Conservation (phyloP, 164 flowering plant genomes). For the Tinospora cordifolia region DNA sequence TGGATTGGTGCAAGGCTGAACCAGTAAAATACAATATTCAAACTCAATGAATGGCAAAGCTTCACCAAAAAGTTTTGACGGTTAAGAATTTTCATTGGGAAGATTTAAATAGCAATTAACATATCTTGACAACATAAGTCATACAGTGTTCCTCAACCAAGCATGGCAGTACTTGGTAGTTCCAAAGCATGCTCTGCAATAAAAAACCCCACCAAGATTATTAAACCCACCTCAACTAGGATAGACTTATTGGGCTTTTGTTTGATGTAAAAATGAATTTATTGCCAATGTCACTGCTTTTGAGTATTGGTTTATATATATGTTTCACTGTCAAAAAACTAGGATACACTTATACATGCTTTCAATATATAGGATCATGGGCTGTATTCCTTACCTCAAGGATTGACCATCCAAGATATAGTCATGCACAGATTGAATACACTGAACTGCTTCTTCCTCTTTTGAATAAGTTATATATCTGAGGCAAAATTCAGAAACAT, state of each 20-base stretch:
- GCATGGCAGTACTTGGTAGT: conserved; percentile 99
- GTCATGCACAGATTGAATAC: conserved; percentile 89
- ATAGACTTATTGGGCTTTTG: too few species aligned
- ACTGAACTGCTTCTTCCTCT: conserved; percentile 93
- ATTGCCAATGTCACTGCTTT: too few species aligned
- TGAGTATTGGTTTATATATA: too few species aligned
- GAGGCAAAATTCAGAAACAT: conserved; percentile 2
- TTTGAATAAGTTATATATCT: conserved; percentile 92
- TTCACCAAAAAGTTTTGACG: not conserved
- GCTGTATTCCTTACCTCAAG: conserved; percentile 46
- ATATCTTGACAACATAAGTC: conserved; percentile 3
- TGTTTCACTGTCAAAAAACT: too few species aligned
- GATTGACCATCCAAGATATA: conserved; percentile 77
- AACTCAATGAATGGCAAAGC: not conserved
- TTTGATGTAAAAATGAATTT: too few species aligned
- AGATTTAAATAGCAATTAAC: too few species aligned
- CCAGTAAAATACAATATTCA: conserved; percentile 3
- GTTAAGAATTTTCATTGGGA: too few species aligned
- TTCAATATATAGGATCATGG: not conserved
- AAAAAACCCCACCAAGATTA: not conserved
- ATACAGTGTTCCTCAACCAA: conserved; percentile 90
- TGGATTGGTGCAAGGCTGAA: conserved; percentile 65
- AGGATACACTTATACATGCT: not conserved
- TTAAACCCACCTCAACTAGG: not conserved
- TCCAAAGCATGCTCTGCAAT: conserved; percentile 92